Conservation (phyloP, 1,284 basidiomycete species). For the Sparassis latifolia region DNA sequence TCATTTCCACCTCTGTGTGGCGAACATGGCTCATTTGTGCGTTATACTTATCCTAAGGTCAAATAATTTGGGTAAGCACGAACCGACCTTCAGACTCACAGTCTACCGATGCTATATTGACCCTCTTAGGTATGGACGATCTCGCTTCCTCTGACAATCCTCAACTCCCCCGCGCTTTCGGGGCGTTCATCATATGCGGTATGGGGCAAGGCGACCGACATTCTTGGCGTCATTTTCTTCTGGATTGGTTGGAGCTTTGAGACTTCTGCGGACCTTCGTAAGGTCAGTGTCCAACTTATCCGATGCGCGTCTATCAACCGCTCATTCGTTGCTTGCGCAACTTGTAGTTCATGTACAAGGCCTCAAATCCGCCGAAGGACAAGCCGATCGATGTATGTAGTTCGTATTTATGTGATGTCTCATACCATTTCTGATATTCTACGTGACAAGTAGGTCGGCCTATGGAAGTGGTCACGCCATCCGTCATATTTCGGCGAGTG, state of each 20-base stretch:
- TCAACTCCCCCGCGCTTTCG: conserved; percentile 64
- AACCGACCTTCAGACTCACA: background rate
- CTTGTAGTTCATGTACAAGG: conserved; percentile 48
- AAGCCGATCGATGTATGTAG: conserved; percentile 38
- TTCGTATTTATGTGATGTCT: background rate
- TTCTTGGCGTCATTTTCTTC: conserved; percentile 66
- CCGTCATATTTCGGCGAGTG: conserved; percentile 77
- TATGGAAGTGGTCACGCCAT: conserved; percentile 61
- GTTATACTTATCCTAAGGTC: conserved; percentile 25
- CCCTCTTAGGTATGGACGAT: conserved; percentile 53
- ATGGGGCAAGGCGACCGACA: conserved; percentile 61
- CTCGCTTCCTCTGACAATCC: conserved; percentile 56
- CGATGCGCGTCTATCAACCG: background rate
- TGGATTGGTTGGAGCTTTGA: conserved; percentile 57
- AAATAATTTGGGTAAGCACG: conserved; percentile 46
- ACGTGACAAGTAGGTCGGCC: conserved; percentile 30
- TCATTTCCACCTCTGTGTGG: conserved; percentile 1
- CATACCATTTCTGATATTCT: background rate
- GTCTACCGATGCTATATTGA: background rate
- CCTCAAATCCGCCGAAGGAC: conserved; percentile 45
- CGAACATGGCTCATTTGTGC: too few relatives aligned
- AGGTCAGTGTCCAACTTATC: conserved; percentile 31
- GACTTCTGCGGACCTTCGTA: conserved; percentile 57
- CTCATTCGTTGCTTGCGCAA: background rate
- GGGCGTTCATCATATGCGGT: conserved; percentile 39